A percentile compares a stretch with the other conserved stretches of the same genome.
These are phyloP conservation scores for Penicillium sp. DNA, from an alignment of 2,329 filamentous ascomycete genomes.

Conservation along the genomic window DNA sequence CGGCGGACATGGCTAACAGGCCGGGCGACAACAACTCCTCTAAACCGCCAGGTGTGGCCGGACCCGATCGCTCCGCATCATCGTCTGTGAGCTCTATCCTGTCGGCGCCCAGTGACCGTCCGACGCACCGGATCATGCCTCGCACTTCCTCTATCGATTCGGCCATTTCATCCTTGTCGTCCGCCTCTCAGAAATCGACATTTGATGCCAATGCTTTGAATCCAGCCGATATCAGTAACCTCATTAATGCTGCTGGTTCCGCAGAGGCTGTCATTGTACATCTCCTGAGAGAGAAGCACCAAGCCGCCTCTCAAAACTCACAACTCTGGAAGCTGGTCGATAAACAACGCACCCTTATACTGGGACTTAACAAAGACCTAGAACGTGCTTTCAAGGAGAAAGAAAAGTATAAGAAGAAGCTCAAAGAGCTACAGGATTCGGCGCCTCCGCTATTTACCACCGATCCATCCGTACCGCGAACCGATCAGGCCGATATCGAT, in stretches of 20 bases:
- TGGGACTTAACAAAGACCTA: constrained; percentile 90
- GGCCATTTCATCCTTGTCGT: constrained; percentile 73
- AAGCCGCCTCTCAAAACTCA: constrained; percentile 79
- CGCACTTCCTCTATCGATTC: constrained; percentile 91
- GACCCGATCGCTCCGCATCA: constrained; percentile 28
- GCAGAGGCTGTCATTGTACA: constrained; percentile 85
- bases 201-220: constrained; percentile 55
- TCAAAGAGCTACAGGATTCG: constrained; percentile 66
- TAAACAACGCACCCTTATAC: constrained; percentile 89
- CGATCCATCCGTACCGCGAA: constrained; percentile 10
- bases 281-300: constrained; percentile 84
- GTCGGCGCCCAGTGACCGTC: constrained; percentile 29
- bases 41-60: constrained; percentile 25
- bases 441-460: constrained; percentile 36
- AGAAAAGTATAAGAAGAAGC: constrained; percentile 83
- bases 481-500: not conserved
- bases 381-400: constrained; percentile 90
- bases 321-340: constrained; percentile 95
- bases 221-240: constrained; percentile 68
- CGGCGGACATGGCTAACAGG: constrained; percentile 20
- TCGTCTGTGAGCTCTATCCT: constrained; percentile 31
- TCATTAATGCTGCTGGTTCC: constrained; percentile 81
- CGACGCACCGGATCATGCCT: constrained; percentile 45
- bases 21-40: constrained; percentile 22
- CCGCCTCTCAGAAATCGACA: constrained; percentile 55